Conservation (phyloP, 2,329 filamentous ascomycete genomes). For the Colletotrichum siamense region DNA sequence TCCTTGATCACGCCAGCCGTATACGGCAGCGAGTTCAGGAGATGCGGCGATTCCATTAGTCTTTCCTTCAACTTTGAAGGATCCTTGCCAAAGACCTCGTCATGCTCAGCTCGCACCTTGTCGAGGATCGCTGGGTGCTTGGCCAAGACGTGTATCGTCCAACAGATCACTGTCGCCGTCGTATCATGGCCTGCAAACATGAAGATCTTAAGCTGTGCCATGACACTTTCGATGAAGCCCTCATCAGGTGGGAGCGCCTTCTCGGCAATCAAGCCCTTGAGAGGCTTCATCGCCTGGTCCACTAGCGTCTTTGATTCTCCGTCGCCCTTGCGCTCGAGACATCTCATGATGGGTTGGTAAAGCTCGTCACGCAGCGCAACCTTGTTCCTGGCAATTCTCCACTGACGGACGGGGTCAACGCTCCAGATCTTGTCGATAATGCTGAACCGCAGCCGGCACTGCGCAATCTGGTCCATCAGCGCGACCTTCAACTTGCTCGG, state of each 20-base stretch:
- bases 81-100: constrained; percentile 28
- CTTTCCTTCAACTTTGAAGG: constrained; percentile 35
- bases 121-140: constrained; percentile 27
- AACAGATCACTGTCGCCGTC: constrained; percentile 38
- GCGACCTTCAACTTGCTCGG: constrained; percentile 1
- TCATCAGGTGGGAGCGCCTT: not conserved
- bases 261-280: not conserved
- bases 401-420: not conserved
- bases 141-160: constrained; percentile 28
- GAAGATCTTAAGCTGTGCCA: constrained; percentile 40
- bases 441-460: not conserved
- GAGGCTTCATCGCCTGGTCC: constrained; percentile 27
- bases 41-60: constrained; percentile 43
- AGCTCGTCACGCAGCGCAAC: not conserved
- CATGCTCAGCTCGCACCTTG: constrained; percentile 32
- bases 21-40: constrained; percentile 56
- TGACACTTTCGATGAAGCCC: constrained; percentile 30
- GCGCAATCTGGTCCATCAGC: not conserved
- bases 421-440: not conserved
- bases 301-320: constrained; percentile 26
- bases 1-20: constrained; percentile 62
- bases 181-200: constrained; percentile 44
- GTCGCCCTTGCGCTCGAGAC: not conserved
- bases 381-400: not conserved
- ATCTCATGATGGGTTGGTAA: not conserved